Evolutionary conservation across 495 filamentous ascomycete species (phyloP).

Genomic region (Eremomyces bilateralis): DNA sequence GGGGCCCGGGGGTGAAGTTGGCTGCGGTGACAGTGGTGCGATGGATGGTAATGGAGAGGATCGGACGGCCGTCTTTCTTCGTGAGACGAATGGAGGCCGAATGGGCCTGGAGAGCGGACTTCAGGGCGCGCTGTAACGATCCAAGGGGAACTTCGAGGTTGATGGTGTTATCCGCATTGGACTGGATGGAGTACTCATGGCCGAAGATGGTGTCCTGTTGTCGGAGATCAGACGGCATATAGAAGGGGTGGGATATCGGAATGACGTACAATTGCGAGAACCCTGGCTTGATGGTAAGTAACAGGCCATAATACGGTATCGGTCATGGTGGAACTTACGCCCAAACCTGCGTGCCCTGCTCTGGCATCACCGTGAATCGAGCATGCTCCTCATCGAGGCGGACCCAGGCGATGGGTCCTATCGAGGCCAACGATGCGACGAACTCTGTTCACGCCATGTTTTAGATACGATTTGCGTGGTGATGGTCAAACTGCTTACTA

Average conservation of each 20-base stretch:
- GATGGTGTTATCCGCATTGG: constrained; percentile 64
- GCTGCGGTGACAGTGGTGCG: neutral
- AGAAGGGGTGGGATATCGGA: constrained; percentile 4
- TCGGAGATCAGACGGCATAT: neutral
- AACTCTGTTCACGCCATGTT: constrained; percentile 34
- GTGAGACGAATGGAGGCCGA: constrained; percentile 72
- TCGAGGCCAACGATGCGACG: constrained; percentile 58
- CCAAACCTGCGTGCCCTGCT: constrained; percentile 91
- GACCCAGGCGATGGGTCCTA: constrained; percentile 87
- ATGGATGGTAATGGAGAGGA: constrained; percentile 61
- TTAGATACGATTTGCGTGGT: neutral
- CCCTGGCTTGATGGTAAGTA: constrained; percentile 7
- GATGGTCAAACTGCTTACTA: constrained; percentile 29
- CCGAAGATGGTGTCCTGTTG: constrained; percentile 66
- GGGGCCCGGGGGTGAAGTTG: neutral
- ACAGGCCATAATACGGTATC: neutral
- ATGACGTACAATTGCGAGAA: constrained; percentile 18
- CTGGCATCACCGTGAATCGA: constrained; percentile 86
- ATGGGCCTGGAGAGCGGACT: constrained; percentile 54
- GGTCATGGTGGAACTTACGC: constrained; percentile 31
- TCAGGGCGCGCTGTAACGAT: constrained; percentile 64
- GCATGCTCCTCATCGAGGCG: constrained; percentile 66
- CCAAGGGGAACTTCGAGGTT: constrained; percentile 83
- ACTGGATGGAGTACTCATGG: constrained; percentile 67
- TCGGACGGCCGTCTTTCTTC: constrained; percentile 67